Conservation (phyloP, 192 early-diverging fungal species). For the Podila clonocystis region DNA sequence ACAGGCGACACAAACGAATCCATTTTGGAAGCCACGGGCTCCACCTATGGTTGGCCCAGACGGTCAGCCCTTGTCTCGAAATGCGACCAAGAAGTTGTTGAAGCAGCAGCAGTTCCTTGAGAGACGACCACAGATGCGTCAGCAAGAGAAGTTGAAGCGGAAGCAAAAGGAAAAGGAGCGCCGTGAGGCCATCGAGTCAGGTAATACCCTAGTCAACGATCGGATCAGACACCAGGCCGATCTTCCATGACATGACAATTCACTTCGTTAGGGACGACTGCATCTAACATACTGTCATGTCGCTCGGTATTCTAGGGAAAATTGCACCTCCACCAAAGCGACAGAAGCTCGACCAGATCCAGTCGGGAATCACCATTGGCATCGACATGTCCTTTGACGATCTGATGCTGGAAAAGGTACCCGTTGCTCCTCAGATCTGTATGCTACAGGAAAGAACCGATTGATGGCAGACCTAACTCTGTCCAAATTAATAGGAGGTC, state of each 20-base stretch:
- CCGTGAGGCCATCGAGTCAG: constrained; percentile 54
- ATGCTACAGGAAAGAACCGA: too few relatives aligned
- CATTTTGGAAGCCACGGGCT: constrained; percentile 46
- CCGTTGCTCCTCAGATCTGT: not conserved
- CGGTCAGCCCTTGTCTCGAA: constrained; percentile 65
- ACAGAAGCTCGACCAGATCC: constrained; percentile 58
- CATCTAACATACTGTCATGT: not conserved
- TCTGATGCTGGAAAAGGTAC: constrained; percentile 78
- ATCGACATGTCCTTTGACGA: constrained; percentile 87
- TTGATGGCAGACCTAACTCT: too few relatives aligned
- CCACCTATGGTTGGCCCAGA: constrained; percentile 44
- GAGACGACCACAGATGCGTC: constrained; percentile 52
- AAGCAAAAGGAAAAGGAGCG: constrained; percentile 62
- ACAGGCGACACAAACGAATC: constrained; percentile 2
- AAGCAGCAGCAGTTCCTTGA: constrained; percentile 70
- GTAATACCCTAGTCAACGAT: constrained; percentile 4
- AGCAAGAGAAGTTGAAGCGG: constrained; percentile 58
- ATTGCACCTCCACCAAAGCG: constrained; percentile 52
- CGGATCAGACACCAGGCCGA: not conserved
- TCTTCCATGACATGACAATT: constrained; percentile 1
- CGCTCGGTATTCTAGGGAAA: constrained; percentile 13
- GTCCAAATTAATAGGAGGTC: constrained; percentile 60
- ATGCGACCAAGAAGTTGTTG: constrained; percentile 77
- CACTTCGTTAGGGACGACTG: not conserved
- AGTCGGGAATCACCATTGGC: constrained; percentile 66